These are phyloP conservation scores for Rosa rugosa DNA, from an alignment of 306 rosid genomes.

Conservation along the genomic window DNA sequence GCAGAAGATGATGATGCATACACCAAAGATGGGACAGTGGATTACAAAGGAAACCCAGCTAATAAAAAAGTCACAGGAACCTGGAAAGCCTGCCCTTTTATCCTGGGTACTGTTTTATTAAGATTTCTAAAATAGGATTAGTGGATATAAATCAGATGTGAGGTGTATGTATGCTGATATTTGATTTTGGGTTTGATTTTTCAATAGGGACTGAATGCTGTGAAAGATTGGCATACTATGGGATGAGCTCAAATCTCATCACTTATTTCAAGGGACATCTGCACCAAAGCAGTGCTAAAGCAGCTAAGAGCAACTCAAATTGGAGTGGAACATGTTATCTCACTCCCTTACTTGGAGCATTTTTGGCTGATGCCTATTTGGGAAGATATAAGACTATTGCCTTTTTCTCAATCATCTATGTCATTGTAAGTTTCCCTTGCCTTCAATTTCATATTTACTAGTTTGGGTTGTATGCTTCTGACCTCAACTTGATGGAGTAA, in stretches of 20 bases:
- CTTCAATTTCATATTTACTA: neutral
- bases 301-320: constrained; percentile 52
- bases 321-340: constrained; percentile 82
- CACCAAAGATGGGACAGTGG: constrained; percentile 75
- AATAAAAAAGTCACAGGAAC: constrained; percentile 65
- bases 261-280: constrained; percentile 53
- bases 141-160: neutral
- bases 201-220: constrained; percentile 70
- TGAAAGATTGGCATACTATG: constrained; percentile 80
- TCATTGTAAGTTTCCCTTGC: constrained; percentile 46
- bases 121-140: no score
- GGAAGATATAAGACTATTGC: constrained; percentile 87
- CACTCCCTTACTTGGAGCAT: constrained; percentile 77
- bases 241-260: constrained; percentile 75
- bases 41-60: constrained; percentile 61
- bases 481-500: no score
- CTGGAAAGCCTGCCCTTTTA: constrained; percentile 85
- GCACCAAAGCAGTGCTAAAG: constrained; percentile 53
- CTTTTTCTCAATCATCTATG: constrained; percentile 60
- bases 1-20: constrained; percentile 34
- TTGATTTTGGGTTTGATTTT: neutral
- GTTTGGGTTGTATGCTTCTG: no score
- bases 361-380: constrained; percentile 75
- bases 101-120: constrained; percentile 48
- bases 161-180: neutral